Base-by-base conservation (phyloP, 2,329 filamentous ascomycete species). In the Talaromyces rugulosus region DNA sequence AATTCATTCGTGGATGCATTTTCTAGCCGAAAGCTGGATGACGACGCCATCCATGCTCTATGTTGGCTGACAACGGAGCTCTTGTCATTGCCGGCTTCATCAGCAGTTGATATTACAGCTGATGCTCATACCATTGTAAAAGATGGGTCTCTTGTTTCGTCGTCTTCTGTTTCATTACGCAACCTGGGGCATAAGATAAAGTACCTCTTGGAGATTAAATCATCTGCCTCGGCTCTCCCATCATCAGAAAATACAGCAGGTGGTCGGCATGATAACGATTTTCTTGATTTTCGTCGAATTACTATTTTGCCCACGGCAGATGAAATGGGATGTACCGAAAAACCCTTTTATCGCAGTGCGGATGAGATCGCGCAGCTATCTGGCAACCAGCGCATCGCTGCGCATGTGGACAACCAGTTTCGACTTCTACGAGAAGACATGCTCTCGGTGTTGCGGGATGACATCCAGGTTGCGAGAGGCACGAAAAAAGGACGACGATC, bases 231-330 rank as follows among this genome's bases (percentile, higher is more conserved):
- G 2, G 6, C 57, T 33, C 9, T 33, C 28, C 12, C 23, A 5
- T 12, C 40, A 59, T 59, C 30, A 5, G 44, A 36, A 40, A 9
- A 59, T n/a, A 47, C 53, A 27, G 51, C 51, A 0, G 89, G 89
- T 0, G 88, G 88, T 0, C 82, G 89, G 0, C 89, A 93, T 65
- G 87, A 92, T 71, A 93, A 93, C 59, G 89, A 92, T 66, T 83
- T 83, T 68, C 76, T 68, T 1, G 80, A 90, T 65, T 87, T 87
- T 66, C 80, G 84, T 0, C 63, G 85, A 0, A 85, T 91, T 36
- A 75, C 82, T 2, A 86, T 92, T 14, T 81, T 85, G 55, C 90
- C 89, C 0, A 92, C 89, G 0, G 71, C 81, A 0, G 85, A 89
- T 56, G 89, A 92, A 68, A 78, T 92, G 1, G 62, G 78, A 0